Percentiles rank a stretch among this genome's conserved stretches.
phyloP scores from a whole-genome alignment of 805 yeast species.

The Starmerella apis region DNA sequence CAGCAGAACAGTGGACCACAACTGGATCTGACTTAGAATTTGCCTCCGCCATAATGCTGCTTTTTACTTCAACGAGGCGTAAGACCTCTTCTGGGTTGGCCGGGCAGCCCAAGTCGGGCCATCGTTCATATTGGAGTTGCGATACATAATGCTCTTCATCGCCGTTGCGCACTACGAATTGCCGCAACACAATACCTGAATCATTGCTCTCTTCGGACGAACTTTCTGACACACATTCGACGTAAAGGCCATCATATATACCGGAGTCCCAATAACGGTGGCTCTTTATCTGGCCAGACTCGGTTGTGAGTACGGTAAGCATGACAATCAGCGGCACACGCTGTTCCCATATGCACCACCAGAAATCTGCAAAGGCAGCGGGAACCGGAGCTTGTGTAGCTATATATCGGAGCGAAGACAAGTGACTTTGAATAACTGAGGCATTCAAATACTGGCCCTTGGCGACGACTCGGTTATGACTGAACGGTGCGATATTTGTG shows the following conservation, averaged over 20 bases:
- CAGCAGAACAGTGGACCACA: constrained; percentile 88
- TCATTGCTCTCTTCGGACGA: constrained; percentile 4
- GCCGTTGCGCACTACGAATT: constrained; percentile 34
- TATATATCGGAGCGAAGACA: constrained; percentile 44
- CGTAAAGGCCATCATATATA: constrained; percentile 32
- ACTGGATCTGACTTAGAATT: constrained; percentile 26
- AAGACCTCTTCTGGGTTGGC: constrained; percentile 53
- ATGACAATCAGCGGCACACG: constrained; percentile 58
- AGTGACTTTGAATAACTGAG: constrained; percentile 44
- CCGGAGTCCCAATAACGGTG: constrained; percentile 75
- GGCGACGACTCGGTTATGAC: constrained; percentile 63
- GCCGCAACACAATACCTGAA: constrained; percentile 32
- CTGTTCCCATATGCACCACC: constrained; percentile 65
- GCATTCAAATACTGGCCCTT: constrained; percentile 76
- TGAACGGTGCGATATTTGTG: constrained; percentile 79
- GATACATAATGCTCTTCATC: constrained; percentile 39
- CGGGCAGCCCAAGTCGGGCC: constrained; percentile 80
- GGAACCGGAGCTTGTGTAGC: constrained; percentile 90
- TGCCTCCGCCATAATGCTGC: constrained; percentile 29
- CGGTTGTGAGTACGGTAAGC: constrained; percentile 59
- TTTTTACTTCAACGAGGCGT: constrained; percentile 42
- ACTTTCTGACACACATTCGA: constrained; percentile 26
- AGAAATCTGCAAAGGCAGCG: constrained; percentile 74
- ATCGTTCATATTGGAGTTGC: constrained; percentile 66
- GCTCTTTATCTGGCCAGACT: constrained; percentile 76